Base-by-base conservation (phyloP, 2,329 filamentous ascomycete genomes). In the Dendrostoma leiphaemia region DNA sequence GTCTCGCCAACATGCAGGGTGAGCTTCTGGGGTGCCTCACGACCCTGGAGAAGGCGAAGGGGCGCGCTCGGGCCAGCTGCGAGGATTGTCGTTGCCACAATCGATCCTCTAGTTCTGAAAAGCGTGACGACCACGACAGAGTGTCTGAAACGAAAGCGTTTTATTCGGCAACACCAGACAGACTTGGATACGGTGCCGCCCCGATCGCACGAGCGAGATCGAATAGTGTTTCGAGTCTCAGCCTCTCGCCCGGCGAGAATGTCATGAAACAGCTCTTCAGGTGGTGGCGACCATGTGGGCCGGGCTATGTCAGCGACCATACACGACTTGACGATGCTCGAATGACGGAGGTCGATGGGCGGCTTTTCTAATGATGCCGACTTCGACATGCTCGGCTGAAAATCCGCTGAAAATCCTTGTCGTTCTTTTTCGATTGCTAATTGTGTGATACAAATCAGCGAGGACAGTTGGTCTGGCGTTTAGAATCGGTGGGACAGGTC, bases 231-330 rank as follows among this genome's bases (percentile, higher is more conserved):
- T 15, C 46, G 13, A 10, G 10, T 4, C 7, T 40, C 4, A n/a
- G 17, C 12, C 10, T 32, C 8, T 24, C 40, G 10, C 15, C 26
- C 13, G 40, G 34, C 9, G 37, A 47, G 12, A 44, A 31, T 13
- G 46, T 49, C 17, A 53, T 53, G 38, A 50, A 52, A 37, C 43
- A 48, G 23, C 13, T 56, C 3, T 52, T 38, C 31, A 24, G 31
- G 6, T 38, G 48, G 44, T 48, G 37, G 26, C 29, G 32, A 28
- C 44, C 53, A 21, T 44, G 19, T 19, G 53, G 37, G 4, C 10
- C 28, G 21, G 23, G 26, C 17, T 43, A 29, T 29, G 37, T 38
- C 23, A 28, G 29, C 17, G 23, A 19, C 24, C 4, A 13, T 4
- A 41, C 47, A 13, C 29, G n/a, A 28, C 32, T 48, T 45, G 37